Base-by-base conservation (phyloP, 352 stramenopile species). In the Globisporangium megalacanthum region DNA sequence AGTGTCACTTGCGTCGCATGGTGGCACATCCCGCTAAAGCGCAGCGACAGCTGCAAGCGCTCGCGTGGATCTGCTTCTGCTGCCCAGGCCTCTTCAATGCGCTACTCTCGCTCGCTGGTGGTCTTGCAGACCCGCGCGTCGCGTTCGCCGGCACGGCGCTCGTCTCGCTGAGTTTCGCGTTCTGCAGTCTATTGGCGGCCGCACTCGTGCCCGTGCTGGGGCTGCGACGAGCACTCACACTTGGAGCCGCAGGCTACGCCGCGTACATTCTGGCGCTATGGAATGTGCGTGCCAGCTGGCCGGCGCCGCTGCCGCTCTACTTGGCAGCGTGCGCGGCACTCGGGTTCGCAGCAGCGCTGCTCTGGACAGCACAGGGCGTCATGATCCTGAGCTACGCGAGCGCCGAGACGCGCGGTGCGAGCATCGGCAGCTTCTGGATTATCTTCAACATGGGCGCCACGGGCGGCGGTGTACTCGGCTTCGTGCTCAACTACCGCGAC, bases 391-490 rank as follows among this genome's bases (percentile, higher is more conserved):
- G 67, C 48, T 89, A 90, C 69, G 44, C 78, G 35, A 77, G 62
- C 8, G 47, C 49, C 8, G 53, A 57, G 49, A 81, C 60, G 51
- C 76, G 73, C 49, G 83, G 86, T 9, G 55, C 42, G 35, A 79
- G 86, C 46, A 69, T 95, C 56, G 70, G 70, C 17, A 52, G 71
- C 9, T 94, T 96, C 62, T 94, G 84, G 86, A 61, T 79, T 48
- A 77, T 94, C 46, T 96, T 96, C 65, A 90, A 96, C 61, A 67
- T 88, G 31, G 81, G 73, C 10, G 75, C 74, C 2, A 65, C 84
- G 2, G 58, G 70, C 2, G 86, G 86, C n/a, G 84, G 86, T 5
- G 36, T 82, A 11, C 52, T 94, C 15, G 73, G 65, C 35, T 93
- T 92, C 47, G 39, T 67, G 8, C 75, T 79, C 50, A 83, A 80